Base-by-base conservation (phyloP, 1,139 yeast genomes). In the Blastobotrys aristatus region DNA sequence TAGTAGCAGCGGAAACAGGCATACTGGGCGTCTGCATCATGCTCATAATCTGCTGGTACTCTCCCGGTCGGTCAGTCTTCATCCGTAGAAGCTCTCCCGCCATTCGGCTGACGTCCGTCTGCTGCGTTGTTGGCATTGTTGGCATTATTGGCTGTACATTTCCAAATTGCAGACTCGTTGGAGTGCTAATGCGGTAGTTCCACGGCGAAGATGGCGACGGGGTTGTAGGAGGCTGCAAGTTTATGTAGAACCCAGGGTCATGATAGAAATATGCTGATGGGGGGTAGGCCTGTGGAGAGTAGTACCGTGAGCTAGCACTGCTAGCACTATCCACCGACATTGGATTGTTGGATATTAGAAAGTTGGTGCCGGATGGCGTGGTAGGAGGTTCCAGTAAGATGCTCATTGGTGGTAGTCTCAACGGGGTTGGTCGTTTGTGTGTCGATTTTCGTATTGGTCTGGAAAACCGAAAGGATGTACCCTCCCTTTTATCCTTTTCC, bases 121-220 rank as follows among this genome's bases (percentile, higher is more conserved):
- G 27, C 10, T 24, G 35, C 14, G 20, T 16, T 7, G 8, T 4
- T 14, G 20, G 35, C 8, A n/a, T 8, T n/a, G n/a, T n/a, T n/a
- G n/a, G n/a, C n/a, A n/a, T n/a, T n/a, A n/a, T n/a, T n/a, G n/a
- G n/a, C n/a, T n/a, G n/a, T n/a, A n/a, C n/a, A n/a, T n/a, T n/a
- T n/a, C n/a, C n/a, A 8, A 14, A 18, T 18, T 13, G 16, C 4
- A 8, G 35, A 4, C 4, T 16, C 6, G 33, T 30, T 16, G 27
- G 27, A 6, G 27, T 24, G 8, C 8, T 10, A 17, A 37, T 14
- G 2, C 24, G 17, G n/a, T n/a, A 24, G 17, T 37, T 37, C 16
- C 26, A 37, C 29, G 40, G 40, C 13, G 40, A 37, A 4, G 29
- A 24, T 4, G 40, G 40, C 21, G 36, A 33, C 8, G 40, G 29